These are phyloP conservation scores for Hericium rajendrae DNA, from an alignment of 768 basidiomycete species.

Conservation along the genomic window DNA sequence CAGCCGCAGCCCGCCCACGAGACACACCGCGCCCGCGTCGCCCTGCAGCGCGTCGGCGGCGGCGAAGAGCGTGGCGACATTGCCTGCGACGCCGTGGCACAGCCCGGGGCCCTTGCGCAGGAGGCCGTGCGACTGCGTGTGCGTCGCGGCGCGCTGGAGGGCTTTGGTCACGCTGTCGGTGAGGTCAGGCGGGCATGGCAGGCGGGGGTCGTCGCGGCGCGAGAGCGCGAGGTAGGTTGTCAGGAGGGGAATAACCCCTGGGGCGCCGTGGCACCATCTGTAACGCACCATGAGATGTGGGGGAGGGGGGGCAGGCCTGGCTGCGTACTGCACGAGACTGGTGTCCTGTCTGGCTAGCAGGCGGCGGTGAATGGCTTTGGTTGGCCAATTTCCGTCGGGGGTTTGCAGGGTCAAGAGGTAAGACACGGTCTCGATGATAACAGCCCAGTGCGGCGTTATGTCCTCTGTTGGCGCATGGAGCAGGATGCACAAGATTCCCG, in stretches of 20 bases:
- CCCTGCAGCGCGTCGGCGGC: conserved; percentile 31
- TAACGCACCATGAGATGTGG: not conserved
- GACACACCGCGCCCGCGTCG: not conserved
- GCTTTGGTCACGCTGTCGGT: conserved; percentile 19
- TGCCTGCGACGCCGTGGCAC: conserved; percentile 49
- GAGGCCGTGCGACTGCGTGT: conserved; percentile 40
- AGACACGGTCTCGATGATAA: conserved; percentile 34
- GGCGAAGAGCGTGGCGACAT: conserved; percentile 42
- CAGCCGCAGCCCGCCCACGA: conserved; percentile 11
- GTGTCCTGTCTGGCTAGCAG: conserved; percentile 16
- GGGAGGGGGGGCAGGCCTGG: not conserved
- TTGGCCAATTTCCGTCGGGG: conserved; percentile 42
- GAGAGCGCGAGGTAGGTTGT: conserved; percentile 17
- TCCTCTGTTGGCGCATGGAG: conserved; percentile 31
- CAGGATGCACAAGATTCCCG: conserved; percentile 44
- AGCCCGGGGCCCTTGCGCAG: conserved; percentile 50
- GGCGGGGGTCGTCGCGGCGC: conserved; percentile 15
- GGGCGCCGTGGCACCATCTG: conserved; percentile 55
- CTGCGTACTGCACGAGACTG: conserved; percentile 38
- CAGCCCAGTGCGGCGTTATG: conserved; percentile 27
- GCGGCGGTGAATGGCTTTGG: conserved; percentile 22
- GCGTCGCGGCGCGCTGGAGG: conserved; percentile 28
- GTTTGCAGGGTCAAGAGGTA: conserved; percentile 42
- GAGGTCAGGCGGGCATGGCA: not conserved
- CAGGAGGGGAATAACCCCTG: conserved; percentile 40